Evolutionary conservation across 306 rosid genomes (phyloP).

Genomic region (Urtica urens): DNA sequence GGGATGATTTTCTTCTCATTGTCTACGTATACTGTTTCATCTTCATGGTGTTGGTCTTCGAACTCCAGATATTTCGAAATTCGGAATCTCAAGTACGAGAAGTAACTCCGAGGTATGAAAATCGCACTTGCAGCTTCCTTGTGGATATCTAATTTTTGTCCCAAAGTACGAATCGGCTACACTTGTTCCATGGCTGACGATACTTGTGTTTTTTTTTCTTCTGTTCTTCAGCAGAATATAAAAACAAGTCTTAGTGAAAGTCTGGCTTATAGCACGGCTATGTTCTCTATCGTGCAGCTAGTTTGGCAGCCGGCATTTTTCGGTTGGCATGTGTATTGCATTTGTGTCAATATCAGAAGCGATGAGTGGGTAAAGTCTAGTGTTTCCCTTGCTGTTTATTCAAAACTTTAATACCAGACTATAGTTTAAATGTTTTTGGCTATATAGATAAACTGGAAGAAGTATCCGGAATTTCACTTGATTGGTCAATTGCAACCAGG

Average conservation of each 20-base stretch:
- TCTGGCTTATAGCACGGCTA: constrained; percentile 27
- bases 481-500: constrained; percentile 24
- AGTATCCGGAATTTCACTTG: constrained; percentile 37
- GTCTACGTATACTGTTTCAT: not conserved
- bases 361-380: constrained; percentile 46
- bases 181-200: constrained; percentile 6
- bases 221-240: constrained; percentile 1
- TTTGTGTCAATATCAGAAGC: constrained; percentile 35
- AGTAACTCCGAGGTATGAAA: constrained; percentile 22
- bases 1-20: no score
- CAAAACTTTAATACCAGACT: no score
- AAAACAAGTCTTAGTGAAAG: constrained; percentile 21
- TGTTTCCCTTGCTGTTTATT: not conserved
- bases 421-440: not conserved
- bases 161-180: not conserved
- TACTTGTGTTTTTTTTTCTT: not conserved
- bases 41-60: not conserved
- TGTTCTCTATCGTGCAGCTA: constrained; percentile 32
- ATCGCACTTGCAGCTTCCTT: not conserved
- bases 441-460: constrained; percentile 35
- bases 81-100: constrained; percentile 10
- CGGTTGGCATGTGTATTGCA: constrained; percentile 35
- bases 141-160: not conserved
- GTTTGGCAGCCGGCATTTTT: constrained; percentile 35
- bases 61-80: constrained; percentile 15